Conservation (phyloP, 2,329 filamentous ascomycete genomes). For the Salinomyces thailandicus region DNA sequence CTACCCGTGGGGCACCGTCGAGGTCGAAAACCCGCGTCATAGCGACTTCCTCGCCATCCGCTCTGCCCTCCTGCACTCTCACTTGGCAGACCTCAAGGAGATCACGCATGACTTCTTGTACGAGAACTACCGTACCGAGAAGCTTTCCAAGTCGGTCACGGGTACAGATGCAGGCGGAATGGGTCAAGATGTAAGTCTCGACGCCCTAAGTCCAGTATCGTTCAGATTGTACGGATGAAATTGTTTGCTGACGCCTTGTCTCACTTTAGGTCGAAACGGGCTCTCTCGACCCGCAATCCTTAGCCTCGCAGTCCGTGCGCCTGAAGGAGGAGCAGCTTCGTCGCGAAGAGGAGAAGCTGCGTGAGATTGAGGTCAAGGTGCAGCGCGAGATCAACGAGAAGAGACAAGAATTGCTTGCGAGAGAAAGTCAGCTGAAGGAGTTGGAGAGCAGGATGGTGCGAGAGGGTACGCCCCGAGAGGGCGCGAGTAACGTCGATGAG, state of each 20-base stretch:
- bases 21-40: slow-evolving; percentile 98
- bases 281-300: slow-evolving; percentile 94
- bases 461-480: slow-evolving; percentile 22
- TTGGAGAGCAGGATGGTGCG: slow-evolving; percentile 96
- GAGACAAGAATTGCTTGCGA: slow-evolving; percentile 91
- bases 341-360: slow-evolving; percentile 98
- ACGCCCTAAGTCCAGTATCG: no score
- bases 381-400: slow-evolving; percentile 99
- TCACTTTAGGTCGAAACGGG: slow-evolving; percentile 3
- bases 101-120: slow-evolving; percentile 99
- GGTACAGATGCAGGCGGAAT: no score
- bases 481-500: slow-evolving; percentile 10
- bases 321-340: slow-evolving; percentile 99
- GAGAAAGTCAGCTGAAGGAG: slow-evolving; percentile 96
- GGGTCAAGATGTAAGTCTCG: slow-evolving; percentile 24
- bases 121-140: slow-evolving; percentile 99
- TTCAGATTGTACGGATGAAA: no score
- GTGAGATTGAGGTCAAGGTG: slow-evolving; percentile 98
- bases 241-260: neutral
- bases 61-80: slow-evolving; percentile 91
- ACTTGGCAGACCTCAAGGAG: slow-evolving; percentile 96
- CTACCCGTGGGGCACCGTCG: slow-evolving; percentile 97
- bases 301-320: slow-evolving; percentile 92
- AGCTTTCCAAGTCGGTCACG: slow-evolving; percentile 98
- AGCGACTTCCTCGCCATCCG: slow-evolving; percentile 97